Base-by-base conservation (phyloP, 2,329 filamentous ascomycete species). In the Penicillium nordicum region DNA sequence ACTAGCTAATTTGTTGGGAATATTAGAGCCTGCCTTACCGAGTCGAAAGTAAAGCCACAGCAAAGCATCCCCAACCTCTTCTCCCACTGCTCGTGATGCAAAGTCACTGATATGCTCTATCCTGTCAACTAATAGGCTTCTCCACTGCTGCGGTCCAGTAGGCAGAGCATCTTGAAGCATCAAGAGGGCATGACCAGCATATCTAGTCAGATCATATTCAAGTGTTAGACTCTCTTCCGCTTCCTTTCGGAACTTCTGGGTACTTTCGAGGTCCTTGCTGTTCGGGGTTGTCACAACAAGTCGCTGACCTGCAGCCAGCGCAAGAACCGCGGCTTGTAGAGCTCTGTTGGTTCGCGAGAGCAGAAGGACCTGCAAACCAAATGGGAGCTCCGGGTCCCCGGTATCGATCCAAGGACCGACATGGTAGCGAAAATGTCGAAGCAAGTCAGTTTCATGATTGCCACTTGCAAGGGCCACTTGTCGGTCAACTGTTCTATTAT, bases 381-480 rank as follows among this genome's bases (percentile, higher is more conserved):
- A 59, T 0, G 64, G 58, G 29, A 65, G 62, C 27, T 62, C 60
- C 1, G 65, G 62, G 27, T 68, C 64, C 5, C 64, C 65, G 0
- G 57, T 57, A 21, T 68, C 65, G 10, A 68, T 67, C 65, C 65
- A 68, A 14, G 65, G 64, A 25, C 63, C 59, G 18, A 67, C 45
- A 11, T 62, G 47, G 44, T 68, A 68, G 12, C 65, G 61, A 21
- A 67, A 68, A 46, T 68, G 63, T 16, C 65, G 60, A 8, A 68
- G 36, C 2, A 68, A 32, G 37, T 60, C 64, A 11, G 65, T 67
- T 42, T 68, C 65, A 5, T 53, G 58, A 12, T 44, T 60, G 6
- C 48, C 55, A 32, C 18, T 54, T 21, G 46, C 34, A 25, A 55
- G 42, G n/a, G 55, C 45, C 10, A 29, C 43, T 34, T 27, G 43